Base-by-base conservation (phyloP, 2,329 filamentous ascomycete species). In the Aspergillus oerlinghausenensis region DNA sequence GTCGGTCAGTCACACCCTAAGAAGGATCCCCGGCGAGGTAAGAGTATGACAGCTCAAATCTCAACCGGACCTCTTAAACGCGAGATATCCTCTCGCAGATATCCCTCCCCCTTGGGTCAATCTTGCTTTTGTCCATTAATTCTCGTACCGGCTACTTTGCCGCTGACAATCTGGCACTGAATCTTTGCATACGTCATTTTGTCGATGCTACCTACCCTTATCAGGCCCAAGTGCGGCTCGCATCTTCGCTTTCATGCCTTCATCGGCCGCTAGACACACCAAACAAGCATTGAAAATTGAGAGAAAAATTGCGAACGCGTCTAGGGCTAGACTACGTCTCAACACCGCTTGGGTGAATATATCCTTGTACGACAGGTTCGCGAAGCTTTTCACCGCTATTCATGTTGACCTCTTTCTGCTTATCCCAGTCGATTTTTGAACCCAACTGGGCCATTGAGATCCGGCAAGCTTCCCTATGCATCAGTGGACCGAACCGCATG, bases 391-490 rank as follows among this genome's bases (percentile, higher is more conserved):
- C 45, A 50, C 52, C 51, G 40, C 52, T 47, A 43, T 51, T 57
- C 26, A 61, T 63, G 49, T 35, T 59, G 49, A 59, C 50, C 28
- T 51, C 29, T 55, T 55, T 38, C 50, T 47, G 43, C 11, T 25
- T 32, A 50, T 40, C 29, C 49, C 38, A 32, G 57, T 53, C 55
- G 56, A 52, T 59, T 61, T 64, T 64, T 60, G 45, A 60, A 64
- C 62, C 52, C 52, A 54, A 55, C 49, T 60, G 58, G 60, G 50
- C 49, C 50, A 50, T 64, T 65, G 58, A 61, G 55, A 54, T 57
- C 59, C 56, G 52, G 26, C 52, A 28, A 49, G 28, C 58, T 43
- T 51, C 58, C 58, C 57, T 65, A 72, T 73, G 70, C 67, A 68
- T 65, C 60, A 67, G 58, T 61, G 58, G 60, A 64, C 60, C 52